Base-by-base conservation (phyloP, 768 basidiomycete genomes). In the Pluteus cervinus region DNA sequence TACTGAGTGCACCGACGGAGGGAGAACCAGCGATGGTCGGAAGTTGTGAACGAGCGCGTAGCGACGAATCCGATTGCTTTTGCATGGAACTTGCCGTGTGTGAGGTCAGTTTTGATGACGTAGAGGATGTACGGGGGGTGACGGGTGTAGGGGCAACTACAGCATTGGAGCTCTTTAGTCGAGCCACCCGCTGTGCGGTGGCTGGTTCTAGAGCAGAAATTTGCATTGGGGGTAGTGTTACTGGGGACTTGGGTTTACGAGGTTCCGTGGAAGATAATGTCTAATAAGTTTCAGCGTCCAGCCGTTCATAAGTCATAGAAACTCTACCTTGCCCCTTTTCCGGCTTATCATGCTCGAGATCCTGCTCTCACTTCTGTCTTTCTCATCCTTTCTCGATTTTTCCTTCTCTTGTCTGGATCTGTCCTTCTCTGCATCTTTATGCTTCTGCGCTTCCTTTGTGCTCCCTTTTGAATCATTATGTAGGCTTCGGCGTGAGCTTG, bases 21-120 rank as follows among this genome's bases (percentile, higher is more conserved):
- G 92, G 92, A 3, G 91, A 93, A 22, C 92, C 92, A 21, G 91
- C 89, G 39, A 94, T 94, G 8, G 92, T 92, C 7, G 90, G 91
- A 7, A 94, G 64, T 48, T 81, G 77, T 52, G 78, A 76, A 43
- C 86, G 79, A 36, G 62, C 74, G 15, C 88, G 81, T 36, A 89
- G 71, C 21, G 88, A 89, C 5, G 78, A 65, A 54, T 91, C 88
- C 9, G 88, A 87, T 41, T 83, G 83, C 54, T 89, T 89, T 55
- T 86, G 85, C 79, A 89, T 75, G 2, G 87, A 88, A 53, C 84
- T 89, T 42, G 78, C 75, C 20, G 89, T 89, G 50, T 89, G 88
- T 1, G 85, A 73, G n/a, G 81, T 86, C 36, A 76, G 64, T 29
- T 85, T 69, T 39, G 83, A 81, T 18, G 73, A 69, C 8, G 68